A percentile compares a stretch with the other conserved stretches of the same genome.
These are phyloP conservation scores for Pleurotus citrinopileatus DNA, from an alignment of 768 basidiomycete genomes.

Conservation along the genomic window DNA sequence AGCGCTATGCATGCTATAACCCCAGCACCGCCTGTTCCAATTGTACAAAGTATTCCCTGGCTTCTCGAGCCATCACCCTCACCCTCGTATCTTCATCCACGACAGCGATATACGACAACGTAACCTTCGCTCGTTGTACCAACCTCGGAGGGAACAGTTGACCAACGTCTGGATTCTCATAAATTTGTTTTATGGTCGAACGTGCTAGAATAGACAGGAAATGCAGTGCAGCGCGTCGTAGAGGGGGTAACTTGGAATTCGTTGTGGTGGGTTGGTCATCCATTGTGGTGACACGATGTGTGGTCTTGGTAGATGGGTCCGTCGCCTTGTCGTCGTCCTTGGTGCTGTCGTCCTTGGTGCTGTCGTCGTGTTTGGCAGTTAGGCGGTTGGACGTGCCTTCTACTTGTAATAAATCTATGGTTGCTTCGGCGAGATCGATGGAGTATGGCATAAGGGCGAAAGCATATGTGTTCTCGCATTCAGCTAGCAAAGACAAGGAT, in stretches of 20 bases:
- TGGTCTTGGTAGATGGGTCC: slow-evolving; percentile 13
- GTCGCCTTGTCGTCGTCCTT: neutral
- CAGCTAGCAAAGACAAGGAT: slow-evolving; percentile 62
- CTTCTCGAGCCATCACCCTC: slow-evolving; percentile 75
- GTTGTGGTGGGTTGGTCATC: slow-evolving; percentile 57
- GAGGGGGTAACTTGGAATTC: slow-evolving; percentile 68
- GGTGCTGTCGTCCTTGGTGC: slow-evolving; percentile 1
- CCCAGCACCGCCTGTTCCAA: slow-evolving; percentile 46
- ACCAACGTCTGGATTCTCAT: slow-evolving; percentile 35
- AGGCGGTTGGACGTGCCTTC: slow-evolving; percentile 40
- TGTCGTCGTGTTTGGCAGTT: slow-evolving; percentile 12
- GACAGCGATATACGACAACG: slow-evolving; percentile 64
- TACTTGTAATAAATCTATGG: slow-evolving; percentile 75
- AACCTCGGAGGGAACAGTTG: slow-evolving; percentile 32
- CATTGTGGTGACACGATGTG: slow-evolving; percentile 30
- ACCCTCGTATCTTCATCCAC: slow-evolving; percentile 75
- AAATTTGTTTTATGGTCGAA: slow-evolving; percentile 49
- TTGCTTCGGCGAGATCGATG: slow-evolving; percentile 57
- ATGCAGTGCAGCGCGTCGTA: slow-evolving; percentile 85
- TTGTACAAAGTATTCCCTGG: slow-evolving; percentile 49
- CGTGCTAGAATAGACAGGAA: slow-evolving; percentile 71
- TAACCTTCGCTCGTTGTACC: slow-evolving; percentile 51
- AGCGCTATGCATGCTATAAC: neutral
- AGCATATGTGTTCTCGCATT: slow-evolving; percentile 63
- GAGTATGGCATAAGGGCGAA: slow-evolving; percentile 63